Evolutionary conservation across 2,329 filamentous ascomycete genomes (phyloP), one percentile per base, ranked within the genome.

Genomic region (Neonectria coccinea): DNA sequence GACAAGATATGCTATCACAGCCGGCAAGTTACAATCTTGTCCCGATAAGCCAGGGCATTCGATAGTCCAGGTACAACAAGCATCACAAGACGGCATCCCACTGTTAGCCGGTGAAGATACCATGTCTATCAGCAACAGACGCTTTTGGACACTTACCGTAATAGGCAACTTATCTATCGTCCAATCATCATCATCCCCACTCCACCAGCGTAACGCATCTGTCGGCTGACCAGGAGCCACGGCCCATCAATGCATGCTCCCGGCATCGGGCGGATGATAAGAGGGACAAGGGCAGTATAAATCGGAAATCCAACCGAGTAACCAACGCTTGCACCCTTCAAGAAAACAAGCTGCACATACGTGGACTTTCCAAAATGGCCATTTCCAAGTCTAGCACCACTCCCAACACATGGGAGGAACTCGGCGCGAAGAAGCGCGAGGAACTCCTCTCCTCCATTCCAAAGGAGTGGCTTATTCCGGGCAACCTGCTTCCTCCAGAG

Each of bases 401-500:
- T 14, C 62, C 67, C 51, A 47, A 51, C 39, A 39, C 56, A 2
- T 71, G 69, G 69, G 65, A 70, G 42, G 62, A 64, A 4, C 62
- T 71, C 16, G 67, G 54, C 16, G 56, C 55, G 2, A 63, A 55
- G 22, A 71, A 71, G 57, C 68, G 70, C 12, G 42, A 70, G 4
- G 59, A 67, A 5, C 69, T 71, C 1, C 33, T 42, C 16, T 51
- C 78, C 47, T 84, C 85, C 1, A 88, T 91, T 57, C 88, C 89
- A 1, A 59, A 79, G 1, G 84, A 89, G 72, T 90, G 87, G 84
- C 80, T 81, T 56, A 82, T 91, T 6, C 86, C 88, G 0, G 74
- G 76, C 6, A 73, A 83, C 52, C 75, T 88, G 47, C 71, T 89
- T 1, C 88, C 89, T 2, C 80, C 84, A 1, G 81, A 82, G 0